These are phyloP conservation scores for Epichloe gansuensis DNA, from an alignment of 2,329 filamentous ascomycete genomes.

Conservation along the genomic window DNA sequence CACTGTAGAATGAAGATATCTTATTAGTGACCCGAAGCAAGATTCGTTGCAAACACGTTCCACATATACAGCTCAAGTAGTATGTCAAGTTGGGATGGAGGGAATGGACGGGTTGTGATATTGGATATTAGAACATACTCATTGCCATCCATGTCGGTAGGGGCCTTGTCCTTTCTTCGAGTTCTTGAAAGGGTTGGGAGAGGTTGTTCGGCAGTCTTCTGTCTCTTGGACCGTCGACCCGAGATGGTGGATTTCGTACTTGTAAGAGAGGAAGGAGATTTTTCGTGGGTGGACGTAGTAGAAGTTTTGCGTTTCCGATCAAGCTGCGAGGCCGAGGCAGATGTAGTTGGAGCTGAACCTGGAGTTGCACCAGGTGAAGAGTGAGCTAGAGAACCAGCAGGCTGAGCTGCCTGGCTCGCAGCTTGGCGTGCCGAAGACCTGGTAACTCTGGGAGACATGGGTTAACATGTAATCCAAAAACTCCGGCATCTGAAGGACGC, in stretches of 20 bases:
- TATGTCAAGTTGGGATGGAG: background rate
- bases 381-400: slow-evolving; percentile 27
- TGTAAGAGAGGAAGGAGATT: slow-evolving; percentile 24
- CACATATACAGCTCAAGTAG: background rate
- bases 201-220: slow-evolving; percentile 44
- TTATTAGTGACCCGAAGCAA: slow-evolving; percentile 6
- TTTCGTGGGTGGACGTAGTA: slow-evolving; percentile 29
- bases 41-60: background rate
- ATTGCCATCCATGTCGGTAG: slow-evolving; percentile 58
- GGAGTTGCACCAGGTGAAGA: slow-evolving; percentile 16
- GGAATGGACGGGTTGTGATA: too few relatives aligned
- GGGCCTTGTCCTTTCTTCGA: slow-evolving; percentile 47
- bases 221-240: slow-evolving; percentile 55
- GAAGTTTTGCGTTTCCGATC: slow-evolving; percentile 67
- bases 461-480: slow-evolving; percentile 26
- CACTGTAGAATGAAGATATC: slow-evolving; percentile 8
- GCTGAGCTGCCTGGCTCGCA: slow-evolving; percentile 45
- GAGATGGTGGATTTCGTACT: slow-evolving; percentile 20
- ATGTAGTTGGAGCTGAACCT: slow-evolving; percentile 5
- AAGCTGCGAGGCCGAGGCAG: slow-evolving; percentile 29
- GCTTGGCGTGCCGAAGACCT: slow-evolving; percentile 88
- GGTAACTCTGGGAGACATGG: slow-evolving; percentile 96
- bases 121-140: slow-evolving; percentile 35
- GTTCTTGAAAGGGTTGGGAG: slow-evolving; percentile 29
- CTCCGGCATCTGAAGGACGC: slow-evolving; percentile 13